These are phyloP conservation scores for Scedosporium boydii DNA, from an alignment of 2,329 filamentous ascomycete genomes.

Conservation along the genomic window DNA sequence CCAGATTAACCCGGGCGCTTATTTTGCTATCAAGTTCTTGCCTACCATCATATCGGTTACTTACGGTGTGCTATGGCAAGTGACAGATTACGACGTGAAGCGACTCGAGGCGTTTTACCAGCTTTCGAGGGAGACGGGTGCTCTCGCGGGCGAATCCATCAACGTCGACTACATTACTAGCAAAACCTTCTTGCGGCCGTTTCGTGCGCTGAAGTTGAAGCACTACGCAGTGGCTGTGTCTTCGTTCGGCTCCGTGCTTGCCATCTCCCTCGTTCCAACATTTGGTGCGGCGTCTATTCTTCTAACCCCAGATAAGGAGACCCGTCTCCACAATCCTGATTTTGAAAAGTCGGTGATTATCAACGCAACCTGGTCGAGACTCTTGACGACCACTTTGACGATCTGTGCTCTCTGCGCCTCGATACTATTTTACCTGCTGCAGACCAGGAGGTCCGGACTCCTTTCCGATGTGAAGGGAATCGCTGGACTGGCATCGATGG, in stretches of 20 bases:
- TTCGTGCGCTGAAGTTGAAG: slow-evolving; percentile 49
- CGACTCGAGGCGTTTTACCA: slow-evolving; percentile 60
- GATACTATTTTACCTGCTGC: slow-evolving; percentile 50
- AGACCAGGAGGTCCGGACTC: slow-evolving; percentile 54
- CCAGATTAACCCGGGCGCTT: slow-evolving; percentile 40
- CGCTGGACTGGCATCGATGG: slow-evolving; percentile 66
- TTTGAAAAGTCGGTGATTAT: slow-evolving; percentile 45
- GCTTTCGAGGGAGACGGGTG: slow-evolving; percentile 49
- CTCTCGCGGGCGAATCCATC: slow-evolving; percentile 54
- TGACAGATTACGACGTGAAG: slow-evolving; percentile 56
- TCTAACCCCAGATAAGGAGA: slow-evolving; percentile 40
- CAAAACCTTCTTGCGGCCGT: slow-evolving; percentile 54
- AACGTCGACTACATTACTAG: slow-evolving; percentile 67
- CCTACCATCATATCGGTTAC: slow-evolving; percentile 52
- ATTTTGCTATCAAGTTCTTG: slow-evolving; percentile 55
- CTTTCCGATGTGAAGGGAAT: slow-evolving; percentile 62
- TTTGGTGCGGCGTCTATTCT: slow-evolving; percentile 54
- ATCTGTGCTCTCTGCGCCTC: slow-evolving; percentile 49
- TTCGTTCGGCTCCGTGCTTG: slow-evolving; percentile 53
- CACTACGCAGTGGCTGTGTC: slow-evolving; percentile 63
- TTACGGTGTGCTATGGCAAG: slow-evolving; percentile 57
- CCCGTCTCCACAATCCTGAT: slow-evolving; percentile 30
- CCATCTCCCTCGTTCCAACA: slow-evolving; percentile 60
- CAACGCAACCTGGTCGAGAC: slow-evolving; percentile 48
- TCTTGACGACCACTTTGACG: slow-evolving; percentile 46